phyloP scores from a whole-genome alignment of 2,329 filamentous ascomycete genomes.

The Cladosporium velox region DNA sequence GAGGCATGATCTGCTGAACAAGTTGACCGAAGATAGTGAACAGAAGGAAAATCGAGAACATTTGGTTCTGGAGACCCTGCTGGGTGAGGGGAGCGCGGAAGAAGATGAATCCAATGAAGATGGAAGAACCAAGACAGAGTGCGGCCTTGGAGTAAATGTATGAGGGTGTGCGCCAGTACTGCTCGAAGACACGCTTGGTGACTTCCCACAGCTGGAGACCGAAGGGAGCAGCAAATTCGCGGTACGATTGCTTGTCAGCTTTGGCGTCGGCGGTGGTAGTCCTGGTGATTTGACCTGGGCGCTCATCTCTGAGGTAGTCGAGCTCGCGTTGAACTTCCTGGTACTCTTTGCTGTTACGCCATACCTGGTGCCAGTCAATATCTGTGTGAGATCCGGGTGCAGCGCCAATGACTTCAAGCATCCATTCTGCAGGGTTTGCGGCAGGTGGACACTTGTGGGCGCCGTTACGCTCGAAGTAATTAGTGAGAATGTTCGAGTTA shows the following conservation, averaged over 20 bases:
- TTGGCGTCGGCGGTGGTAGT: slow-evolving; percentile 37
- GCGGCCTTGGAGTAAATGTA: slow-evolving; percentile 84
- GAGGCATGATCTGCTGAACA: slow-evolving; percentile 79
- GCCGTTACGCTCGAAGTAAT: slow-evolving; percentile 76
- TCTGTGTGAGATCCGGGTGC: slow-evolving; percentile 52
- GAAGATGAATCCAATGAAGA: slow-evolving; percentile 86
- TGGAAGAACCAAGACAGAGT: slow-evolving; percentile 64
- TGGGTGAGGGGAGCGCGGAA: slow-evolving; percentile 70
- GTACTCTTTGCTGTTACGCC: slow-evolving; percentile 52
- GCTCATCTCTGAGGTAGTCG: slow-evolving; percentile 46
- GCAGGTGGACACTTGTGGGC: slow-evolving; percentile 64
- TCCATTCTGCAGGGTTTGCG: slow-evolving; percentile 82
- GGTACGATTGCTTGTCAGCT: slow-evolving; percentile 58
- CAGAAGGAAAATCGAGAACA: slow-evolving; percentile 84
- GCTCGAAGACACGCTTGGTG: slow-evolving; percentile 75
- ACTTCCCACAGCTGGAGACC: slow-evolving; percentile 66
- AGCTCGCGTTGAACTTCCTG: slow-evolving; percentile 49
- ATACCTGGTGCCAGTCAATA: slow-evolving; percentile 53
- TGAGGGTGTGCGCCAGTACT: slow-evolving; percentile 86
- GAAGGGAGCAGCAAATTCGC: slow-evolving; percentile 81
- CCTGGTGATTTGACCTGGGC: slow-evolving; percentile 33
- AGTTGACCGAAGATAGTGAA: slow-evolving; percentile 78
- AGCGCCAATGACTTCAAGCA: slow-evolving; percentile 61
- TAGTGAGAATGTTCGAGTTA: slow-evolving; percentile 66
- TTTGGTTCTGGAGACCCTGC: slow-evolving; percentile 81